Evolutionary conservation across 139 green algal genomes (phyloP), one percentile per base, ranked within the genome.

Genomic region (Auxenochlorella pyrenoidosa): DNA sequence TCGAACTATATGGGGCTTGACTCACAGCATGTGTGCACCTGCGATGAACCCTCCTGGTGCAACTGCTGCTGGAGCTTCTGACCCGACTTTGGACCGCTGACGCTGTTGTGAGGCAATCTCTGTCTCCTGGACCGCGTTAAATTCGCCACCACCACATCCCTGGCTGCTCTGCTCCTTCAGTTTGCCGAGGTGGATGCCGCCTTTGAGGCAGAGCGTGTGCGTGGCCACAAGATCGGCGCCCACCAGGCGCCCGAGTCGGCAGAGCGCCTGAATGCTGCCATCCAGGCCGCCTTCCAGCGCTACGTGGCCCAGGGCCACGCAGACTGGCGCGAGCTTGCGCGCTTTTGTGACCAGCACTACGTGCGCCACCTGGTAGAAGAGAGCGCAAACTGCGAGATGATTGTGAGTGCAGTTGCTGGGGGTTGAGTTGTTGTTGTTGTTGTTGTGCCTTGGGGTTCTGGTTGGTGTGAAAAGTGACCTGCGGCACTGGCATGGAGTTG

Each of bases 351-450:
- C n/a, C 0, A 83, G 12, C 89, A 92, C 54, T 92, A 92, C 59
- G 87, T 92, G 51, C 83, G 89, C 30, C 89, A 92, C 86, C 77
- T 92, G 28, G 83, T 92, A 38, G 86, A 92, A 24, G 83, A 79
- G 16, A 88, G 79, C 47, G 80, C 82, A 24, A 75, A 89, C 83
- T 91, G 88, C 70, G 89, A 92, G 79, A 86, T 92, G 59, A 88
- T 92, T 19, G 86, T 91, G 77, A 51, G 88, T 75, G 32, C 0
- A 30, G 3, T 3, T n/a, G 71, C 34, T 0, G n/a, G 73, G 16
- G 26, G 40, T 19, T 36, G 22, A 5, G 59, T 12, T 10, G 71
- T 34, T 0, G 22, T 36, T 28, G 16, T 5, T 66, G 8, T 41
- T 1, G 32, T 32, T 26, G 43, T 47, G 19, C 1, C 16, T 18